Evolutionary conservation across 345 rosid species (phyloP).

Genomic region (Mercurialis annua): DNA sequence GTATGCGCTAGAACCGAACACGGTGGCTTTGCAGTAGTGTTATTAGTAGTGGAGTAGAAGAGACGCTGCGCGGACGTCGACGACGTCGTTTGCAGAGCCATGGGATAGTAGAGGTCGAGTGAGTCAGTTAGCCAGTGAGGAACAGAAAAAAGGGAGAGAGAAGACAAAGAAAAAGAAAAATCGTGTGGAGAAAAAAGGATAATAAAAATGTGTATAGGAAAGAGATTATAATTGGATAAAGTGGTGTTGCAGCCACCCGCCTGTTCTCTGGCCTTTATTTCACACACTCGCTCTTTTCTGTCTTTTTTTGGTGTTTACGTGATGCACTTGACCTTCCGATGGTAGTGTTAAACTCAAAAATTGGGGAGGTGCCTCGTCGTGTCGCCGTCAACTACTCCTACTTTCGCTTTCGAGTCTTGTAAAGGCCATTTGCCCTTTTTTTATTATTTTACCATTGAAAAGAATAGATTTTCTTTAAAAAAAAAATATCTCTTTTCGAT

Average conservation of each 20-base stretch:
- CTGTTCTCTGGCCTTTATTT: slow-evolving; percentile 26
- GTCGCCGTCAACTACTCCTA: not conserved
- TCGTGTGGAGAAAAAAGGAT: slow-evolving; percentile 23
- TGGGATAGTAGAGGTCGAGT: not conserved
- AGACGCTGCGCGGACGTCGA: slow-evolving; percentile 50
- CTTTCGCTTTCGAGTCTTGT: not conserved
- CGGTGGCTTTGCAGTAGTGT: slow-evolving; percentile 18
- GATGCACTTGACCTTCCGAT: not conserved
- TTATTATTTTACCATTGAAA: too few relatives aligned
- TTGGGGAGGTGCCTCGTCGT: not conserved
- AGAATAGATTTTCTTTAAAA: too few relatives aligned
- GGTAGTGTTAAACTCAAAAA: not conserved
- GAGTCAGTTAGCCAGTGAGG: slow-evolving; percentile 1
- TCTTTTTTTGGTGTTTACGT: not conserved
- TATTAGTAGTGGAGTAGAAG: slow-evolving; percentile 28
- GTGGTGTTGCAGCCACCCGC: slow-evolving; percentile 50
- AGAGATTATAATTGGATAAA: slow-evolving; percentile 26
- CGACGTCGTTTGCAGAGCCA: slow-evolving; percentile 43
- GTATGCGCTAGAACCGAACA: slow-evolving; percentile 39
- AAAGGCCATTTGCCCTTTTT: not conserved
- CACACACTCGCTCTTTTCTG: not conserved
- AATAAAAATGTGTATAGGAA: slow-evolving; percentile 18
- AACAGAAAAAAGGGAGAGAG: not conserved
- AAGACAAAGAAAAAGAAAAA: not conserved
- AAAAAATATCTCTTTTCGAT: too few relatives aligned